Base-by-base conservation (phyloP, 169 alveolate species). In the Eimeria praecox region DNA sequence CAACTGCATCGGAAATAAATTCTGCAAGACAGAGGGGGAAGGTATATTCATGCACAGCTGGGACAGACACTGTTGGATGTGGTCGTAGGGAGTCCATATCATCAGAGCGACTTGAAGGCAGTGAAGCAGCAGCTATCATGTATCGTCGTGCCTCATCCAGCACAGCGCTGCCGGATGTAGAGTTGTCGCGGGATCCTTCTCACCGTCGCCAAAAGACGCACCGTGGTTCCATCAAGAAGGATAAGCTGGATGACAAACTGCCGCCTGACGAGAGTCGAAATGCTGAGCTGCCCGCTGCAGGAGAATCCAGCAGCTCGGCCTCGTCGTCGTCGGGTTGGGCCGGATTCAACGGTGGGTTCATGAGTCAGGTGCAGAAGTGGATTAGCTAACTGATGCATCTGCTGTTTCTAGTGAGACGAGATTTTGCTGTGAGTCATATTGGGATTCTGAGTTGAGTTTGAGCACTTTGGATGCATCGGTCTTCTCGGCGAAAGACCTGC, bases 341-440 rank as follows among this genome's bases (percentile, higher is more conserved):
- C 42, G 82, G 93, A 24, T 87, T 87, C 82, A 87, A 87, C 46
- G 82, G 82, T 42, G 59, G 93, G 42, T 62, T 87, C n/a, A 87
- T 87, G 59, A 59, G 75, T 44, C 93, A 87, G 82, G 93, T 87
- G 56, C 93, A 87, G 38, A 87, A 64, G 93, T 87, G 93, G 93
- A 87, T 87, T 38, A 38, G 82, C 82, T 87, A 87, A 30, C 73
- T 38, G 44, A 16, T 20, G 24, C 49, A 30, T 22, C 64, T 52
- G 91, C 30, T 35, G 24, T n/a, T 42, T 10, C 49, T 2, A 33
- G 80, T 30, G 46, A 33, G 35, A 30, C n/a, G 24, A 33, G 33
- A 33, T 16, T 69, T 2, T 5, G 27, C 24, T 30, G 46, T 66
- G 42, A 33, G 75, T 27, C 40, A 4, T n/a, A 2, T 64, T n/a